Evolutionary conservation across 352 stramenopile genomes (phyloP), one percentile per base, ranked within the genome.

Genomic region (Pythium biforme): DNA sequence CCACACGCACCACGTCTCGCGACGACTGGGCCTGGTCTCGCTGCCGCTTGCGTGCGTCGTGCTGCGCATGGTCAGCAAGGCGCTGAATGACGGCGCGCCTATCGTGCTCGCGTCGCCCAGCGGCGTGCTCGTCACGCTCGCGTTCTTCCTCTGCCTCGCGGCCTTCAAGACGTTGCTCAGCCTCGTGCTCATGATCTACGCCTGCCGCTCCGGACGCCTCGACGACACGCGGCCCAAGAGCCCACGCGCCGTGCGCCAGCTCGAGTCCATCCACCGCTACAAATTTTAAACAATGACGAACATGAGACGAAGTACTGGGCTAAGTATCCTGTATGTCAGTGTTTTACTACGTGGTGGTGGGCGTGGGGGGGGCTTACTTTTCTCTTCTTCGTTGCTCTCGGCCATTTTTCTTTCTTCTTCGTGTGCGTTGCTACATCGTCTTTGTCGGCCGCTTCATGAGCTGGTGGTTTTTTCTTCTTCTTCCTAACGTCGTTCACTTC

Each of bases 21-120:
- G 96, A 52, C 87, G 95, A 8, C 74, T 98, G 40, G 95, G 95
- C 4, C 81, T 99, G 33, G 90, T 97, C 37, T 95, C 96, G 59
- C 80, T 99, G 8, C 96, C 96, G 12, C 69, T 99, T 11, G 93
- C 96, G 27, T 98, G 92, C 74, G 94, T 99, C 29, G 92, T 94
- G n/a, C 27, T 92, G 56, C 82, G 83, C 33, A 91, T 92, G 78
- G 67, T 92, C 3, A 75, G 75, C 43, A 92, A 94, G 48, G 75
- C 81, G 6, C 64, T 94, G 34, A 40, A 54, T 0, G 78, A 88
- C 39, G 49, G 23, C 17, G 68, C 64, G 1, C 77, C 81, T 0
- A 69, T 88, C 40, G 53, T 68, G 10, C 58, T 88, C 0, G 55
- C 48, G 4, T 79, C 74, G 1, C 68, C 69, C 29, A 79, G 69